These are phyloP conservation scores for Yamadazyma kanchanaburiensis DNA, from an alignment of 1,139 yeast species.

Conservation along the genomic window DNA sequence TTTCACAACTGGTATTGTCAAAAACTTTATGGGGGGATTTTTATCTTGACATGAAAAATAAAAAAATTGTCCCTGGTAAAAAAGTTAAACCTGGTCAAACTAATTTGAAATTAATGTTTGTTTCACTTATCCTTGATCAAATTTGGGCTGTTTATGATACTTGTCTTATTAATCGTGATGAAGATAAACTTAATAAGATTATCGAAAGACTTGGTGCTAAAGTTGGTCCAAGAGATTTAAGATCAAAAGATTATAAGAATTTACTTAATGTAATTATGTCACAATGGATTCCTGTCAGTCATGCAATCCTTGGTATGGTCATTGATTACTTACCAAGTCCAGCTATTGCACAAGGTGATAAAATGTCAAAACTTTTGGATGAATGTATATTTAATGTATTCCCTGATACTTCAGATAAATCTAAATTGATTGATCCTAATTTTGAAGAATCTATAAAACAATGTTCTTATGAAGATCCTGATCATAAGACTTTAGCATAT, in stretches of 20 bases:
- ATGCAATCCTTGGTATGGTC: conserved; percentile 79
- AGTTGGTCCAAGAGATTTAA: conserved; percentile 69
- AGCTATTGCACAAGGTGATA: conserved; percentile 61
- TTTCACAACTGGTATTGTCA: conserved; percentile 72
- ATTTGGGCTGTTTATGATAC: conserved; percentile 89
- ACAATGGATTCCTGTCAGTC: conserved; percentile 93
- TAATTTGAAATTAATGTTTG: conserved; percentile 75
- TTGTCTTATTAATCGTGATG: conserved; percentile 62
- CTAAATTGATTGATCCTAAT: conserved; percentile 38
- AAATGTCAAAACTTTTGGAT: conserved; percentile 67
- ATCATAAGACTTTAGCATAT: conserved; percentile 71
- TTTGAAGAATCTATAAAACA: conserved; percentile 55
- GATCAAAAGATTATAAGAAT: conserved; percentile 71
- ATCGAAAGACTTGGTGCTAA: conserved; percentile 67
- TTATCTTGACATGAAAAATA: conserved; percentile 85
- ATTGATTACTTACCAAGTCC: conserved; percentile 89
- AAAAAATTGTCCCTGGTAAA: conserved; percentile 66
- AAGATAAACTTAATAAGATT: conserved; percentile 72
- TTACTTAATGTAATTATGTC: conserved; percentile 70
- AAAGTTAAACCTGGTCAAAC: conserved; percentile 47
- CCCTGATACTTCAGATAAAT: conserved; percentile 34
- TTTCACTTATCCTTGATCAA: conserved; percentile 79
- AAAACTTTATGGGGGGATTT: conserved; percentile 97
- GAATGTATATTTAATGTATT: conserved; percentile 39
- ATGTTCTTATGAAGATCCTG: conserved; percentile 52